Evolutionary conservation across 306 rosid species (phyloP), one percentile per base, ranked within the genome.

Genomic region (Myrica gale): DNA sequence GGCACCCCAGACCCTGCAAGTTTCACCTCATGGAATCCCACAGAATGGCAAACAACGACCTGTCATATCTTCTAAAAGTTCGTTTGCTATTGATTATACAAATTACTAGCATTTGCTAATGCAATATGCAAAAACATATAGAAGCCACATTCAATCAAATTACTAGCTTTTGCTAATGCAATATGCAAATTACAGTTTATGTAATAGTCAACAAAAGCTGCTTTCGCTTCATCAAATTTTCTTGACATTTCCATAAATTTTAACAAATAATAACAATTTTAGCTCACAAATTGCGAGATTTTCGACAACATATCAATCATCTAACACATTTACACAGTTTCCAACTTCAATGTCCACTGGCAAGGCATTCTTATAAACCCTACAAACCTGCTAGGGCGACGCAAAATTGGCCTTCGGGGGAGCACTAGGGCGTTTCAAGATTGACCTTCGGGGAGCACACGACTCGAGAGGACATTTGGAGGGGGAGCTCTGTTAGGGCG

Each of bases 41-140:
- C 78, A 45, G 32, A 77, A 68, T 72, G 80, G 78, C 69, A 26
- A 47, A 6, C 82, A 77, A 81, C 82, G 73, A 20, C 82, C 84
- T 58, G 45, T 75, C 16, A 62, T 60, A 20, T 78, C 51, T 16
- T 76, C 78, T 17, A 76, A 73, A 77, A 54, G 47, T 73, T 68
- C 70, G 15, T 50, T 62, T 54, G 58, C 78, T 73, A 56, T 80
- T 78, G 68, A 79, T 52, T 56, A 67, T 69, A 46, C 19, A 55
- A 80, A 79, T 23, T 23, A 23, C 26, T 23, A 23, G 26, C 26
- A 23, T 23, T 23, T 23, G 26, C 26, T 23, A 23, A 23, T 23
- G 26, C 26, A 23, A 23, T 23, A 23, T 23, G 26, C 26, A 23
- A 23, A 23, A 23, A 23, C 26, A 23, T 23, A 23, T 23, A 23